These are phyloP conservation scores for Talaromyces amestolkiae DNA, from an alignment of 2,329 filamentous ascomycete genomes.

Conservation along the genomic window DNA sequence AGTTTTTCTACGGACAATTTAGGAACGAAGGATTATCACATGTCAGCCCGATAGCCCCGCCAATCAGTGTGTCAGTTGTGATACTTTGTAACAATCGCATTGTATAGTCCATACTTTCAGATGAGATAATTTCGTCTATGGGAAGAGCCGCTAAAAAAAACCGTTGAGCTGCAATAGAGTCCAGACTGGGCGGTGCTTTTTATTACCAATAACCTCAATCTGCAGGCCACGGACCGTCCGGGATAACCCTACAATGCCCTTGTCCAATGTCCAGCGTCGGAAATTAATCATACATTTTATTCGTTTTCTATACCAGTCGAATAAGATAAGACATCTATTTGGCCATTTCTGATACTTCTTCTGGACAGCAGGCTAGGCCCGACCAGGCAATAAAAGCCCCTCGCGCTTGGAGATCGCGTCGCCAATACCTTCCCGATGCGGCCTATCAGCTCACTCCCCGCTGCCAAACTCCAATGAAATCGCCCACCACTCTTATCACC, in stretches of 20 bases:
- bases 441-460: conserved; percentile 1
- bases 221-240: background rate
- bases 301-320: background rate
- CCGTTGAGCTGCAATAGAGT: background rate
- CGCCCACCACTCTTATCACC: background rate
- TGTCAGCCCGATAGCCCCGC: background rate
- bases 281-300: background rate
- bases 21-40: conserved; percentile 7
- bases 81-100: background rate
- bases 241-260: background rate
- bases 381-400: conserved; percentile 2
- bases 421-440: conserved; percentile 17
- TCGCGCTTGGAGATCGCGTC: background rate
- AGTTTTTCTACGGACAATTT: background rate
- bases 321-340: background rate
- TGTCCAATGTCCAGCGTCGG: background rate
- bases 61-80: background rate
- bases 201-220: too few relatives aligned
- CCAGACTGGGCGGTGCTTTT: background rate
- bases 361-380: conserved; percentile 9
- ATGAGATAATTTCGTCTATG: background rate
- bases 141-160: background rate
- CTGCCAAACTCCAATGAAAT: conserved; percentile 9
- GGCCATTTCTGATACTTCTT: conserved; percentile 18
- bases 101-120: background rate